A percentile compares a stretch with the other conserved stretches of the same genome.
These are phyloP conservation scores for Skeletonema potamos DNA, from an alignment of 108 stramenopile genomes.

Conservation along the genomic window DNA sequence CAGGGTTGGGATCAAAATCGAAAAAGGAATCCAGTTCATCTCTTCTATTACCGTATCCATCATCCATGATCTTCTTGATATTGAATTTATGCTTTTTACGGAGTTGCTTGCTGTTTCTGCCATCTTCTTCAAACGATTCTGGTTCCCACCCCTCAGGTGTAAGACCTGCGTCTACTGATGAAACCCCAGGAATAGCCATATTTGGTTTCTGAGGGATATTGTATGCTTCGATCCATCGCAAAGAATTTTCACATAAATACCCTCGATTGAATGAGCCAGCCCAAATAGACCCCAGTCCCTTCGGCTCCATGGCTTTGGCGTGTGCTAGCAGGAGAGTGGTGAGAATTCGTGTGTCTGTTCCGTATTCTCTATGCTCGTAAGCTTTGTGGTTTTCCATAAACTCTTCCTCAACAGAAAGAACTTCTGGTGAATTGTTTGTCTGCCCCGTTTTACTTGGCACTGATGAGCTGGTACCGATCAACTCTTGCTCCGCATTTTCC, in stretches of 20 bases:
- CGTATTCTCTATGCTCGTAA: slow-evolving; percentile 76
- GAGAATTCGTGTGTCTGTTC: slow-evolving; percentile 64
- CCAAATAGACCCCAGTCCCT: slow-evolving; percentile 84
- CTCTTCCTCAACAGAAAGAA: slow-evolving; percentile 39
- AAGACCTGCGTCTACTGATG: slow-evolving; percentile 51
- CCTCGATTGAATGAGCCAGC: slow-evolving; percentile 72
- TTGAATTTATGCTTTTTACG: slow-evolving; percentile 44
- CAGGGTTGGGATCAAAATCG: slow-evolving; percentile 23
- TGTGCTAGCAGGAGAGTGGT: slow-evolving; percentile 68
- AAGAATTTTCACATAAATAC: slow-evolving; percentile 73
- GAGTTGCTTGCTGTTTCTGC: slow-evolving; percentile 30
- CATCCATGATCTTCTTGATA: slow-evolving; percentile 40
- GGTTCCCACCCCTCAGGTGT: slow-evolving; percentile 43
- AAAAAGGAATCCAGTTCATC: slow-evolving; percentile 45
- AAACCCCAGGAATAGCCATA: slow-evolving; percentile 65
- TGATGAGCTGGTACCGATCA: neutral
- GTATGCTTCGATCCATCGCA: slow-evolving; percentile 63
- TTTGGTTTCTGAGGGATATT: slow-evolving; percentile 62
- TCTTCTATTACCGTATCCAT: slow-evolving; percentile 29
- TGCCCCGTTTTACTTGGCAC: slow-evolving; percentile 18
- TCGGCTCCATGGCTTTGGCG: slow-evolving; percentile 66
- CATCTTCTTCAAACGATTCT: slow-evolving; percentile 37
- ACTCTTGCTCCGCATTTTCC: slow-evolving; percentile 19
- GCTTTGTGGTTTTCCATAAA: slow-evolving; percentile 28
- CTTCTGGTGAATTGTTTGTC: neutral